Evolutionary conservation across 2,329 filamentous ascomycete genomes (phyloP), one percentile per base, ranked within the genome.

Genomic region (Intubia oerlemansii): DNA sequence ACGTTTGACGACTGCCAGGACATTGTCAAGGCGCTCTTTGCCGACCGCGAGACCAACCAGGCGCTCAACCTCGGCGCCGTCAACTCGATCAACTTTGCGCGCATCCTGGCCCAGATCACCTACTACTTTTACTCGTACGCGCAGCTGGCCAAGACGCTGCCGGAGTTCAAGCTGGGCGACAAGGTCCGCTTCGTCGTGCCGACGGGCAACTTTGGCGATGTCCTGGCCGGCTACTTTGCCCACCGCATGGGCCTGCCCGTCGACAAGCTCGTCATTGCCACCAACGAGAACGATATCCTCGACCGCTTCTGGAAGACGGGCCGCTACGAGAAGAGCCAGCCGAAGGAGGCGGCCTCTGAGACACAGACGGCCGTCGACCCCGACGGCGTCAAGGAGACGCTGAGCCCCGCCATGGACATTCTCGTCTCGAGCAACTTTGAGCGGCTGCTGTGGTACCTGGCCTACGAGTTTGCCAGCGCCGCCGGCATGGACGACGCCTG

Each of bases 71-170:
- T 95, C 24, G 85, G 78, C 23, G 85, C 88, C 24, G 81, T 95
- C 40, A 95, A 95, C 59, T 88, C 78, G 25, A 95, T 95, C 56
- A 95, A 95, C 56, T 93, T 76, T 66, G 78, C 84, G 2, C 66
- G 88, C 41, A 95, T 98, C 41, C 65, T 98, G 21, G 85, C 88
- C 10, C 88, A 98, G 56, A 93, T 91, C 38, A 81, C 80, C 35
- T 95, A 92, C 63, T 98, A 92, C 61, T 91, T 93, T 59, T 63
- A 88, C 51, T 72, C 88, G 10, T 95, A 95, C 61, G 92, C 93
- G 53, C 57, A 72, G 10, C 69, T 98, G 19, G 62, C 59, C 35
- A 65, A 59, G 45, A 57, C 62, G 28, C 66, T 66, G 4, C 44
- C 62, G 0, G 50, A 54, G 4, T 75, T 76, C 49, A 62, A 68